A percentile compares a stretch with the other conserved stretches of the same genome.
Evolutionary conservation across 805 yeast genomes (phyloP).

Genomic region (Wickerhamomyces kurtzmanii): DNA sequence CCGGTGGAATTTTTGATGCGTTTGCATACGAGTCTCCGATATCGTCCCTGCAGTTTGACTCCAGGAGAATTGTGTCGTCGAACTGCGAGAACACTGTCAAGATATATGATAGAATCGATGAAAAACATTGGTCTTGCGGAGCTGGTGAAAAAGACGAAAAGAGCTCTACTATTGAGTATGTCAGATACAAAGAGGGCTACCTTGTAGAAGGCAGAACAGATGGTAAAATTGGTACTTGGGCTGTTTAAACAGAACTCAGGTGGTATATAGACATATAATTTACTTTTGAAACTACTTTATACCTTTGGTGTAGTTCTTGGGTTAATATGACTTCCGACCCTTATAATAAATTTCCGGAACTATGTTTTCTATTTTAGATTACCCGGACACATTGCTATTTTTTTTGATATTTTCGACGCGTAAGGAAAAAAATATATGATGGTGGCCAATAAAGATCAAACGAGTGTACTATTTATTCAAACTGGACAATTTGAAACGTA

Average conservation of each 20-base stretch:
- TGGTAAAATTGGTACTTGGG: constrained; percentile 62
- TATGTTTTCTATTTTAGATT: neutral
- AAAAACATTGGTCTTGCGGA: constrained; percentile 45
- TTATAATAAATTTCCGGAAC: neutral
- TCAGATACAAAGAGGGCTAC: constrained; percentile 53
- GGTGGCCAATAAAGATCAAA: neutral
- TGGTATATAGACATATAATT: neutral
- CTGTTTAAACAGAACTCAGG: constrained; percentile 21
- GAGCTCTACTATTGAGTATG: constrained; percentile 24
- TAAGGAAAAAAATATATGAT: neutral
- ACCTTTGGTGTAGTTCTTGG: too few relatives aligned
- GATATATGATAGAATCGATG: constrained; percentile 47
- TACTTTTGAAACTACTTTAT: too few relatives aligned
- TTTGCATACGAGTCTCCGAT: constrained; percentile 53
- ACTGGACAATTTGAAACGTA: too few relatives aligned
- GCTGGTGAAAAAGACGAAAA: constrained; percentile 22
- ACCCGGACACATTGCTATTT: neutral
- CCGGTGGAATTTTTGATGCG: constrained; percentile 51
- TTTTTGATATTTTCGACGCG: constrained; percentile 1
- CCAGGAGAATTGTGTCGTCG: constrained; percentile 42
- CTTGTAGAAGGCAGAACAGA: constrained; percentile 52
- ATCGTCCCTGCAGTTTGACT: constrained; percentile 48
- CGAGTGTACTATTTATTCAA: too few relatives aligned
- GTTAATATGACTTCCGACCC: too few relatives aligned
- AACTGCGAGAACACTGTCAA: constrained; percentile 39